These are phyloP conservation scores for Ramalina peruviana DNA, from an alignment of 495 filamentous ascomycete genomes.

Conservation along the genomic window DNA sequence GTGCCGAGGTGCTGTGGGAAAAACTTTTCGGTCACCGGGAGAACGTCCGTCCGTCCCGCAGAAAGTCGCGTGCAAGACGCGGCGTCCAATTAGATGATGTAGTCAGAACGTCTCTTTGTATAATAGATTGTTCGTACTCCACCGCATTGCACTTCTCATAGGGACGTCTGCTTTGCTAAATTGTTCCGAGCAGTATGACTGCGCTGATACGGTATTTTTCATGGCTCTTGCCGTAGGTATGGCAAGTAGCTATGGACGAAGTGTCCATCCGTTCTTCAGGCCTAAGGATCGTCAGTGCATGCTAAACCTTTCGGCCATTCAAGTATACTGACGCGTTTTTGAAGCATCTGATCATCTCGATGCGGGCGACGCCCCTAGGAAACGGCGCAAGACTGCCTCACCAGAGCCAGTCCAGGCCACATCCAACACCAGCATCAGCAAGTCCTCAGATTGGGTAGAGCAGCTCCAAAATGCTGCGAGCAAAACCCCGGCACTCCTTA, in stretches of 20 bases:
- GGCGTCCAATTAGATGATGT: too few species aligned
- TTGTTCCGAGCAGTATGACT: too few species aligned
- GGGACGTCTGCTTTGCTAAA: too few species aligned
- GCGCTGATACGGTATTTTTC: too few species aligned
- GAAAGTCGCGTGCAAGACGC: too few species aligned
- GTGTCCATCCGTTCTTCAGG: slow-evolving; percentile 30
- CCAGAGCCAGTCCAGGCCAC: background rate
- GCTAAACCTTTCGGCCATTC: background rate
- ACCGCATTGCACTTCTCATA: too few species aligned
- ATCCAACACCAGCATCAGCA: background rate
- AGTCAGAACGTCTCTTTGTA: too few species aligned
- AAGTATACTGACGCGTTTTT: too few species aligned
- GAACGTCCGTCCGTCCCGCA: too few species aligned
- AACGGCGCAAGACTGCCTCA: slow-evolving; percentile 29
- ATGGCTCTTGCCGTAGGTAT: slow-evolving; percentile 15
- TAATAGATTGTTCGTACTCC: too few species aligned
- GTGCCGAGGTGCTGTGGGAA: too few species aligned
- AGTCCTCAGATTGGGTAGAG: background rate
- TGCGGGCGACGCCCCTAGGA: slow-evolving; percentile 20
- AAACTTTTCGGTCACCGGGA: too few species aligned
- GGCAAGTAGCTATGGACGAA: slow-evolving; percentile 13
- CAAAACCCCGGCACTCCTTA: background rate
- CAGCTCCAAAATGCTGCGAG: slow-evolving; percentile 7
- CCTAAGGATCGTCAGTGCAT: slow-evolving; percentile 10
- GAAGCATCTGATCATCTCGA: slow-evolving; percentile 1